A percentile compares a stretch with the other conserved stretches of the same genome.
phyloP scores from a whole-genome alignment of 2,329 filamentous ascomycete genomes.

The Sclerotinia nivalis region DNA sequence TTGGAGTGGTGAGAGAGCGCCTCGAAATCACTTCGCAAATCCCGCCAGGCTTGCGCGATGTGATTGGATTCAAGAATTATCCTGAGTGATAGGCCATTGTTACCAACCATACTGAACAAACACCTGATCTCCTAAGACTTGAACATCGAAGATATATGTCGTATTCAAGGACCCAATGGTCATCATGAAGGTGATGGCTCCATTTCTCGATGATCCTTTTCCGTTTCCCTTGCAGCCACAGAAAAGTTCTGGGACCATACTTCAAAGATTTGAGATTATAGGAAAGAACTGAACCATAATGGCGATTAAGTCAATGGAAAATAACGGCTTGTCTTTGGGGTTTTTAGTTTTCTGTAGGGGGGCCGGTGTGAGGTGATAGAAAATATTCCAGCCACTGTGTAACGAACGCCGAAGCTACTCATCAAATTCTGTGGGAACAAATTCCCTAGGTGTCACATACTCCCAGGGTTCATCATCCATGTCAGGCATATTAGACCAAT shows the following conservation, averaged over 20 bases:
- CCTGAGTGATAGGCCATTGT: background rate
- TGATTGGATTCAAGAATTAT: slow-evolving; percentile 2
- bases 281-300: background rate
- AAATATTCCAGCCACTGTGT: background rate
- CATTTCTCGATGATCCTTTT: background rate
- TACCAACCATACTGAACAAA: slow-evolving; percentile 5
- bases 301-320: background rate
- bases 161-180: background rate
- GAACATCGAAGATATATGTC: slow-evolving; percentile 9
- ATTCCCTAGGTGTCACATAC: background rate
- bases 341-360: background rate
- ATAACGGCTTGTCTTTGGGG: background rate
- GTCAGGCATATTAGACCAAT: background rate
- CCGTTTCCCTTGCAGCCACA: background rate
- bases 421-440: background rate
- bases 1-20: slow-evolving; percentile 14
- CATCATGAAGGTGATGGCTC: background rate
- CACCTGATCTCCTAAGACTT: background rate
- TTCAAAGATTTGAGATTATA: background rate
- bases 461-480: background rate
- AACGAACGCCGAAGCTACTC: background rate
- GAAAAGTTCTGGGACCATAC: background rate
- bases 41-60: background rate
- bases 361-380: background rate
- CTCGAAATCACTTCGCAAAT: slow-evolving; percentile 8